A percentile compares a stretch with the other conserved stretches of the same genome.
Conservation (phyloP, 306 rosid species). For the Hippophae tibetana region DNA sequence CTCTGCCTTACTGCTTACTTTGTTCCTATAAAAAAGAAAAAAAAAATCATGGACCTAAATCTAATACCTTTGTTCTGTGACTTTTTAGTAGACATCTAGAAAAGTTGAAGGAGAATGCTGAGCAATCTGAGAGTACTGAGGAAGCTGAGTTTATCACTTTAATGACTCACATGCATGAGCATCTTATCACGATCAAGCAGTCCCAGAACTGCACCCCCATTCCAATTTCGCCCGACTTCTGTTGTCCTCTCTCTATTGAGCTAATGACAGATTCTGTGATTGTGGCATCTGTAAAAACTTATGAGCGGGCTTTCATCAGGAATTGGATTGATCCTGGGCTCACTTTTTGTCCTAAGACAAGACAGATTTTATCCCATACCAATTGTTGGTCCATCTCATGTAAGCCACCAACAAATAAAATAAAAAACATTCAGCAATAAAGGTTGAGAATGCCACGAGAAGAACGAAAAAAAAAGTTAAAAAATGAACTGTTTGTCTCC, state of each 20-base stretch:
- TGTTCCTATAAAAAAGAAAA: too few relatives aligned
- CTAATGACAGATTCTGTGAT: slow-evolving; percentile 98
- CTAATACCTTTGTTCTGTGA: too few relatives aligned
- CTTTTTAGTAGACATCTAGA: slow-evolving; percentile 16
- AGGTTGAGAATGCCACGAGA: too few relatives aligned
- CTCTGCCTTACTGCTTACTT: too few relatives aligned
- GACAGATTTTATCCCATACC: slow-evolving; percentile 75
- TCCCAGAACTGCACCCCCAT: slow-evolving; percentile 63
- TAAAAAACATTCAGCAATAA: too few relatives aligned
- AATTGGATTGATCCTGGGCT: slow-evolving; percentile 89
- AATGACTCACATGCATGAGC: slow-evolving; percentile 53
- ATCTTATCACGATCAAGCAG: slow-evolving; percentile 49
- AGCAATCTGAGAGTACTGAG: slow-evolving; percentile 56
- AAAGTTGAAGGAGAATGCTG: slow-evolving; percentile 78
- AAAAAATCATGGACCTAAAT: too few relatives aligned
- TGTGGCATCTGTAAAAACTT: slow-evolving; percentile 97
- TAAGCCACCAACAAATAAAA: too few relatives aligned
- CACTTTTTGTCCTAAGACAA: slow-evolving; percentile 93
- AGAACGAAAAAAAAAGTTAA: too few relatives aligned
- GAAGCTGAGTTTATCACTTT: slow-evolving; percentile 72
- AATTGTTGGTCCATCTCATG: too few relatives aligned
- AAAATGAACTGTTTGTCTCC: too few relatives aligned
- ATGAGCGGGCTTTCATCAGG: slow-evolving; percentile 81
- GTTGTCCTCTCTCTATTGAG: slow-evolving; percentile 96
- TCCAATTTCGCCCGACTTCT: slow-evolving; percentile 78